Evolutionary conservation across 306 rosid species (phyloP).

Genomic region (Glycine tomentella): DNA sequence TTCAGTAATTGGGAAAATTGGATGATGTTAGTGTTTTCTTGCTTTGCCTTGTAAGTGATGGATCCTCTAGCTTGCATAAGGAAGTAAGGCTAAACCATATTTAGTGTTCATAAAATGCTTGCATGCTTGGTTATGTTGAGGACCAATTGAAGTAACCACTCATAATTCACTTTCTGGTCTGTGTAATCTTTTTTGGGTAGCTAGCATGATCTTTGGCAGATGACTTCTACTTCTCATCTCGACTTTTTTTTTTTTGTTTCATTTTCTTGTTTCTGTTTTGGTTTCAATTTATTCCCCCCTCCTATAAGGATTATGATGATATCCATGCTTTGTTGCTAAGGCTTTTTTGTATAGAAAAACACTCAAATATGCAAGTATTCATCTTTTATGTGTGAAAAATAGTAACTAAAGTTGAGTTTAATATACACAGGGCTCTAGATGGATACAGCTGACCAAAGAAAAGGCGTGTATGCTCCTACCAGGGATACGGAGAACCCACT

Average conservation of each 20-base stretch:
- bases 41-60: neutral
- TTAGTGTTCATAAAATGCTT: conserved; percentile 12
- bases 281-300: conserved; percentile 7
- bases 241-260: neutral
- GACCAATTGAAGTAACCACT: conserved; percentile 4
- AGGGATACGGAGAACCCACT: conserved; percentile 49
- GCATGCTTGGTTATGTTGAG: conserved; percentile 28
- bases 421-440: conserved; percentile 52
- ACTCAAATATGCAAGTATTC: neutral
- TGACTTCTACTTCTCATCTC: conserved; percentile 16
- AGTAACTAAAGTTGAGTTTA: conserved; percentile 45
- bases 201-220: neutral
- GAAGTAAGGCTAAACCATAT: conserved; percentile 25
- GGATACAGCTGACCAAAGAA: conserved; percentile 48
- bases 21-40: conserved; percentile 16
- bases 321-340: conserved; percentile 17
- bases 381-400: conserved; percentile 20
- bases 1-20: neutral
- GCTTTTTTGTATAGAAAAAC: neutral
- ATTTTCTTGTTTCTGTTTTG: neutral
- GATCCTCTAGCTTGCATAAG: conserved; percentile 7
- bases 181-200: conserved; percentile 2
- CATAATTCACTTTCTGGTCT: conserved; percentile 35
- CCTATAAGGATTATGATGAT: no score
- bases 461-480: conserved; percentile 45